Percentiles rank a stretch among this genome's conserved stretches.
These are phyloP conservation scores for Lignosus rhinocerotis DNA, from an alignment of 1,284 basidiomycete species.

Conservation along the genomic window DNA sequence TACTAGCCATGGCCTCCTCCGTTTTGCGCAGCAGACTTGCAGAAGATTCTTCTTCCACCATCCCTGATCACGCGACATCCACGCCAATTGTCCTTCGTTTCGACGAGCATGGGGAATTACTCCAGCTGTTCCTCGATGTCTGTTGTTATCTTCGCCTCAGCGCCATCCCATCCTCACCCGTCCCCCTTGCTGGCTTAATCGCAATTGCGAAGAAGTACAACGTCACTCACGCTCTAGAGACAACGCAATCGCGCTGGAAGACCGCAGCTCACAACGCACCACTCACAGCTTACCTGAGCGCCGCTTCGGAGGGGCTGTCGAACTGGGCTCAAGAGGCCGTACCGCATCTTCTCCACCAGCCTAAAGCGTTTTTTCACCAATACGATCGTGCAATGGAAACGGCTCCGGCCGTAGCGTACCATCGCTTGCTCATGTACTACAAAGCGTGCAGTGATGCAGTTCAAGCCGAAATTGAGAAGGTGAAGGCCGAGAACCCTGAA, in stretches of 20 bases:
- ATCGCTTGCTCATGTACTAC: not conserved
- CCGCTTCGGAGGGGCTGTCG: not conserved
- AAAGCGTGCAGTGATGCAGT: not conserved
- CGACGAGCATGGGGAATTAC: not conserved
- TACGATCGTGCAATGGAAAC: not conserved
- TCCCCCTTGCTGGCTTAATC: not conserved
- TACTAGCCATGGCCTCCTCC: slow-evolving; percentile 24
- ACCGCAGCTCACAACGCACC: not conserved
- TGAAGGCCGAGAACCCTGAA: not conserved
- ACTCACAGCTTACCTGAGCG: not conserved
- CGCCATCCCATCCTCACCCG: not conserved
- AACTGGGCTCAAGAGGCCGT: not conserved
- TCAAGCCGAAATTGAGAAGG: not conserved
- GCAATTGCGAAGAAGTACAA: not conserved
- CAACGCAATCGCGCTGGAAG: not conserved
- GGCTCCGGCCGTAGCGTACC: not conserved
- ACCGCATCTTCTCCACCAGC: not conserved
- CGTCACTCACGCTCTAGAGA: slow-evolving; percentile 22
- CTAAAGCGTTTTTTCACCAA: not conserved
- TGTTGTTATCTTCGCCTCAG: not conserved
- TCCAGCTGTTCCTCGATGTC: not conserved
- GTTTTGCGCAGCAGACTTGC: slow-evolving; percentile 12
- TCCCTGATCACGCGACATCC: not conserved
- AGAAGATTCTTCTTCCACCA: not conserved
- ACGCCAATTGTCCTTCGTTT: not conserved